Evolutionary conservation across 768 basidiomycete species (phyloP).

Genomic region (Suillus fuscotomentosus): DNA sequence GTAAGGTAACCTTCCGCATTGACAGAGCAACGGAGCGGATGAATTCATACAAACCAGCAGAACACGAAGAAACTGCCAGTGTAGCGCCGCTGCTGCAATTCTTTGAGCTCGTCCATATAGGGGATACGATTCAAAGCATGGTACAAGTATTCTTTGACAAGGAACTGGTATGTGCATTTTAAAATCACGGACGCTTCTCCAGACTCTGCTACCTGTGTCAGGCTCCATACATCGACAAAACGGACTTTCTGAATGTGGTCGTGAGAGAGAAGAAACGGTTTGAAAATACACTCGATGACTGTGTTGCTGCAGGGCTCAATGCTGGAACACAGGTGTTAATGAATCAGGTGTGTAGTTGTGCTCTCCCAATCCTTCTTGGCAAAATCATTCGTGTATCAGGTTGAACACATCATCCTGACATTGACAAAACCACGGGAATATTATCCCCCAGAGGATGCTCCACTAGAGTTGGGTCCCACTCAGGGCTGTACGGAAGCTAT

Average conservation of each 20-base stretch:
- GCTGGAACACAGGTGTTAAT: constrained; percentile 94
- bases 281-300: constrained; percentile 89
- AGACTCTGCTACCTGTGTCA: constrained; percentile 23
- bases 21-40: constrained; percentile 85
- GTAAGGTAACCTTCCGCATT: neutral
- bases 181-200: neutral
- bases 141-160: constrained; percentile 98
- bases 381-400: constrained; percentile 41
- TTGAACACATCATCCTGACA: constrained; percentile 88
- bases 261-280: constrained; percentile 97
- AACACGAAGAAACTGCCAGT: constrained; percentile 74
- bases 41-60: constrained; percentile 85
- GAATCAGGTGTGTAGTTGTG: constrained; percentile 66
- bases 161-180: constrained; percentile 62
- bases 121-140: constrained; percentile 97
- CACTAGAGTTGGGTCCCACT: constrained; percentile 83
- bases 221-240: constrained; percentile 88
- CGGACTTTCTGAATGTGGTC: constrained; percentile 90
- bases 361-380: neutral
- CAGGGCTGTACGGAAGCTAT: constrained; percentile 89
- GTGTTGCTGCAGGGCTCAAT: constrained; percentile 90
- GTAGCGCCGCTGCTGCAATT: constrained; percentile 95
- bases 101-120: constrained; percentile 95
- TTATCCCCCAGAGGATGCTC: constrained; percentile 79
- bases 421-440: constrained; percentile 86